A percentile compares a stretch with the other conserved stretches of the same genome.
These are phyloP conservation scores for Sarocladium brachiariae DNA, from an alignment of 2,329 filamentous ascomycete species.

Conservation along the genomic window DNA sequence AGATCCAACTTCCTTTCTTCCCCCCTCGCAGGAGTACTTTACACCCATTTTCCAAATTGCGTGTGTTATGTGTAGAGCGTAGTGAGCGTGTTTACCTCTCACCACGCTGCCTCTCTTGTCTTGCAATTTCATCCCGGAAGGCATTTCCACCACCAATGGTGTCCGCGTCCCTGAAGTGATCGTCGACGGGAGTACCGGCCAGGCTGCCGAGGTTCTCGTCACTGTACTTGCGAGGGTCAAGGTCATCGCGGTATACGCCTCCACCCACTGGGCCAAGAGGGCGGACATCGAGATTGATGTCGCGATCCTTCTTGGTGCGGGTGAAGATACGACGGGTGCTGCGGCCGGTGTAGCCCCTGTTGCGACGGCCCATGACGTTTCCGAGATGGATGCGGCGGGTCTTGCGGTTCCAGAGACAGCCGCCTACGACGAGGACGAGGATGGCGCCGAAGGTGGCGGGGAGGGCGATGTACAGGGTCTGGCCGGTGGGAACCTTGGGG, in stretches of 20 bases:
- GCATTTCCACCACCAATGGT: conserved; percentile 27
- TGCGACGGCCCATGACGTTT: conserved; percentile 41
- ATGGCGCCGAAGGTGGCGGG: conserved; percentile 43
- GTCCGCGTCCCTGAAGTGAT: conserved; percentile 32
- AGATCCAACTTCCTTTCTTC: too few species aligned
- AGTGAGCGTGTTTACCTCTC: conserved; percentile 10
- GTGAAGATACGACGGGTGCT: conserved; percentile 28
- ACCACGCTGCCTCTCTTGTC: conserved; percentile 33
- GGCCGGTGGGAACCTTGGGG: conserved; percentile 25
- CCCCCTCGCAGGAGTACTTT: too few species aligned
- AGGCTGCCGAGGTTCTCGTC: conserved; percentile 46
- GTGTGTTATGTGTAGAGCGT: too few species aligned
- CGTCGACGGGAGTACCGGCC: conserved; percentile 38
- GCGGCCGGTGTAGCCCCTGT: conserved; percentile 36
- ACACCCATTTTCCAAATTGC: background rate
- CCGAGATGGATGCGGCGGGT: conserved; percentile 43
- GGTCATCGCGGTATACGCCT: conserved; percentile 21
- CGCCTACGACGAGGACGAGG: conserved; percentile 41
- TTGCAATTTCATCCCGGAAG: conserved; percentile 43
- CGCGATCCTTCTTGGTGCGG: conserved; percentile 26
- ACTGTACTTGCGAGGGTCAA: conserved; percentile 16
- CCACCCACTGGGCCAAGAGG: background rate
- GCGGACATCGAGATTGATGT: conserved; percentile 38
- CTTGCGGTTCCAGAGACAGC: conserved; percentile 50
- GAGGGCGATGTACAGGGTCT: conserved; percentile 45